These are phyloP conservation scores for Apiosordaria backusii DNA, from an alignment of 495 filamentous ascomycete species.

Conservation along the genomic window DNA sequence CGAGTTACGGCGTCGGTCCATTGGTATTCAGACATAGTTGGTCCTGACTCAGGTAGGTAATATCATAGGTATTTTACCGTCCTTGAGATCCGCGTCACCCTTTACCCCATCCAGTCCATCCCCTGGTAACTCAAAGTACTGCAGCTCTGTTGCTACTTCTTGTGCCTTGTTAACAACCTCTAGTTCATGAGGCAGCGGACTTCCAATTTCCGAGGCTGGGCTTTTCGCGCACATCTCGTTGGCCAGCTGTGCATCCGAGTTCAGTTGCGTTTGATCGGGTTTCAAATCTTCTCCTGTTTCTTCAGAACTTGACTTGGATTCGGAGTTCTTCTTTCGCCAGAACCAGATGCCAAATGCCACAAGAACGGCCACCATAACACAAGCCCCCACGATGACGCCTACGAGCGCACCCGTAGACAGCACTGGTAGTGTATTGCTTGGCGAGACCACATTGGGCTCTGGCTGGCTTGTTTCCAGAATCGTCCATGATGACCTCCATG, in stretches of 20 bases:
- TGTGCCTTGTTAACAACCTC: background rate
- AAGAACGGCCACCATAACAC: background rate
- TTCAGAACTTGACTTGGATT: background rate
- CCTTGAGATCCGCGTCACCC: too few relatives aligned
- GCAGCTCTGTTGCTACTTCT: background rate
- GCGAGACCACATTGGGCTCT: background rate
- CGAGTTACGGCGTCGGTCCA: too few relatives aligned
- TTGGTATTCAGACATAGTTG: too few relatives aligned
- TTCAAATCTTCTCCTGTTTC: background rate
- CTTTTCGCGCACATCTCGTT: background rate
- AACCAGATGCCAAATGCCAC: background rate
- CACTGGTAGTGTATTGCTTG: background rate
- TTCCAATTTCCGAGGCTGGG: background rate
- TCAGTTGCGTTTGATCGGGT: background rate
- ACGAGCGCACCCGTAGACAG: background rate
- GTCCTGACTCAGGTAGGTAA: too few relatives aligned
- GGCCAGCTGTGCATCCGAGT: background rate
- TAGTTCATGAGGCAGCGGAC: background rate
- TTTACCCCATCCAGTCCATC: too few relatives aligned
- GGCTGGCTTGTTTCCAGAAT: background rate
- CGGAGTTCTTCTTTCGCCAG: background rate
- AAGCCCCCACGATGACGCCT: background rate
- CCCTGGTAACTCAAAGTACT: background rate
- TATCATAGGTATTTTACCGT: too few relatives aligned
- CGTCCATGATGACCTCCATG: conserved; percentile 13